Evolutionary conservation across 2,329 filamentous ascomycete species (phyloP), one percentile per base, ranked within the genome.

Genomic region (Xylariaceae sp.): DNA sequence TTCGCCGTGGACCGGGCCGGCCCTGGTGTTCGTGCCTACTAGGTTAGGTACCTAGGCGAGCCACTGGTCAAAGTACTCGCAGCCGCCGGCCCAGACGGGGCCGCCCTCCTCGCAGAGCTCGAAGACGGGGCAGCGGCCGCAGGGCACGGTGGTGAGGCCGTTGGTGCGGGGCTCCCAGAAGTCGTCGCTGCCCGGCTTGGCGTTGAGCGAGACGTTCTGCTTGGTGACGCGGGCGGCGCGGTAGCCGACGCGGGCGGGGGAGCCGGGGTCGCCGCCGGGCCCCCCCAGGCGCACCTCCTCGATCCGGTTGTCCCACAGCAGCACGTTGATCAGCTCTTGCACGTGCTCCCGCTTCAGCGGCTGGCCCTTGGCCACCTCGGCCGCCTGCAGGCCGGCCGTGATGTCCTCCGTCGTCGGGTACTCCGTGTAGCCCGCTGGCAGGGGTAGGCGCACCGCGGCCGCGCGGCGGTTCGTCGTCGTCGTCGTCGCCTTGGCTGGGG

Each of bases 21-120:
- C n/a, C n/a, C n/a, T n/a, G n/a, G n/a, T n/a, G n/a, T n/a, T n/a
- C n/a, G n/a, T n/a, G n/a, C n/a, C n/a, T n/a, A n/a, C n/a, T n/a
- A n/a, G n/a, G n/a, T n/a, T n/a, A n/a, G n/a, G 24, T 26, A 26
- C 15, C 32, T 46, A 44, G 64, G 50, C 72, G 29, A 95, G 60
- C 92, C 92, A 98, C 33, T 80, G 75, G 43, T 83, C 75, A 53
- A 94, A 95, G 55, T 98, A 98, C 34, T 87, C 82, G 59, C 92
- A 98, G 32, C 83, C 94, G 44, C 78, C 82, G 0, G 90, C 86
- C 50, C 82, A 93, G 15, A 98, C 87, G 0, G 88, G 86, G 0
- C 90, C 90, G 5, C 87, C 88, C 40, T 94, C 86, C 45, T 86
- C 83, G 56, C 92, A 98, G 2, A 96, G 70, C 37, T 92, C 83